phyloP scores from a whole-genome alignment of 2,329 filamentous ascomycete genomes.

The Ophiosphaerella korrae region DNA sequence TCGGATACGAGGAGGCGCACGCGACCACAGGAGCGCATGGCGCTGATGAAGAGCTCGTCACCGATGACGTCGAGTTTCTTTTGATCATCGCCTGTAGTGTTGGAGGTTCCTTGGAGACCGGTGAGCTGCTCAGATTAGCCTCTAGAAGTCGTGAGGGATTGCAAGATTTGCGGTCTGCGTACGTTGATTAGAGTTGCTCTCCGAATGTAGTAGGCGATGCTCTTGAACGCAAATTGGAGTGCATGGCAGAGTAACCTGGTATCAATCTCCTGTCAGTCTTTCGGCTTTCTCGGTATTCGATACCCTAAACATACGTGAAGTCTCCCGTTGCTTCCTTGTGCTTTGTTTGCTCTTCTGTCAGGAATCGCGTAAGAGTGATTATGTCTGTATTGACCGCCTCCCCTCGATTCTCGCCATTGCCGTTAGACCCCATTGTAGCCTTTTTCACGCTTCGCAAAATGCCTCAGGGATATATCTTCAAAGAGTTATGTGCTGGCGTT shows the following conservation, averaged over 20 bases:
- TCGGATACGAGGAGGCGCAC: slow-evolving; percentile 95
- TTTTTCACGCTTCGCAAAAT: not conserved
- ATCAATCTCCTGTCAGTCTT: not conserved
- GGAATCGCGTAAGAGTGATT: slow-evolving; percentile 89
- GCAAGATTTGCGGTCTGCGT: slow-evolving; percentile 11
- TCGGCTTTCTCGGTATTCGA: not conserved
- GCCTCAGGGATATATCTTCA: too few species aligned
- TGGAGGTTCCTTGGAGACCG: slow-evolving; percentile 91
- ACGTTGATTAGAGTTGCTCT: slow-evolving; percentile 89
- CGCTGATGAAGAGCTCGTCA: slow-evolving; percentile 95
- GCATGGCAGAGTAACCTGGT: slow-evolving; percentile 90
- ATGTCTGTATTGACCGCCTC: slow-evolving; percentile 89
- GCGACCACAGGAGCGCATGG: slow-evolving; percentile 91
- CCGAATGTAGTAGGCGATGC: slow-evolving; percentile 98
- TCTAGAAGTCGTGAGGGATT: not conserved
- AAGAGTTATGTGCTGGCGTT: too few species aligned
- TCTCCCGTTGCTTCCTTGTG: slow-evolving; percentile 95
- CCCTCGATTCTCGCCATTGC: slow-evolving; percentile 47
- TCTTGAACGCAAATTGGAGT: slow-evolving; percentile 99
- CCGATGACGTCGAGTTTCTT: slow-evolving; percentile 99
- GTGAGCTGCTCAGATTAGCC: slow-evolving; percentile 64
- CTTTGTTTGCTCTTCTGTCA: slow-evolving; percentile 94
- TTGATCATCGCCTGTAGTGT: slow-evolving; percentile 95
- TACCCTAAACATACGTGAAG: slow-evolving; percentile 75
- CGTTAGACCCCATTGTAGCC: slow-evolving; percentile 48